Evolutionary conservation across 1,139 yeast genomes (phyloP).

Genomic region (Scheffersomyces stambukii): DNA sequence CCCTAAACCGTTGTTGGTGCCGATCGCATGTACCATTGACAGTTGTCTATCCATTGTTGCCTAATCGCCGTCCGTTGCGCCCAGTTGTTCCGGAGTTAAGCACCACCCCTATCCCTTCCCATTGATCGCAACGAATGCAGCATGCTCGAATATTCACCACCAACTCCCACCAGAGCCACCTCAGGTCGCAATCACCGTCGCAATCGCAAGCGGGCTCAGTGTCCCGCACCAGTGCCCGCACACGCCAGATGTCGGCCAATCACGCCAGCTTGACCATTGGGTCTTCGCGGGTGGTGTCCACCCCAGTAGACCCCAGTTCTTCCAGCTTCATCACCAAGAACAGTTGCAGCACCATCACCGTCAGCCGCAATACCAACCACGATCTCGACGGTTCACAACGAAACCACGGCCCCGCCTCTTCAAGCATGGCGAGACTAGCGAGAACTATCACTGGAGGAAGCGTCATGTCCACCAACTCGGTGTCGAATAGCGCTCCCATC

Average conservation of each 20-base stretch:
- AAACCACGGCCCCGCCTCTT: not conserved
- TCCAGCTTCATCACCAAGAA: constrained; percentile 10
- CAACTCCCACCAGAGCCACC: no score
- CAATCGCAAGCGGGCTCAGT: not conserved
- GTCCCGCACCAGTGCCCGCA: constrained; percentile 2
- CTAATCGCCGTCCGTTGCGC: no score
- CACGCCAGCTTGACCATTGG: constrained; percentile 20
- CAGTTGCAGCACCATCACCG: constrained; percentile 12
- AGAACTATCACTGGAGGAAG: not conserved
- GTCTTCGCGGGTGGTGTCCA: constrained; percentile 9
- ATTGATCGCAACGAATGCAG: no score
- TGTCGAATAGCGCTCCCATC: constrained; percentile 20
- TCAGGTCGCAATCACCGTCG: no score
- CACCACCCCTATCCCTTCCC: no score
- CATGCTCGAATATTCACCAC: constrained; percentile 28
- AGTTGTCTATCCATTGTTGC: no score
- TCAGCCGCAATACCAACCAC: constrained; percentile 10
- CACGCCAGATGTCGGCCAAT: constrained; percentile 17
- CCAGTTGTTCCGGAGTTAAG: no score
- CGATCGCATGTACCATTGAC: no score
- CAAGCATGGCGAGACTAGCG: not conserved
- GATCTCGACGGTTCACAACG: constrained; percentile 7
- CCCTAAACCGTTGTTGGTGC: no score
- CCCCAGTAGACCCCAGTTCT: constrained; percentile 4
- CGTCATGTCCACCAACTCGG: constrained; percentile 3